phyloP scores from a whole-genome alignment of 352 stramenopile species.

The Phytophthora quininea region DNA sequence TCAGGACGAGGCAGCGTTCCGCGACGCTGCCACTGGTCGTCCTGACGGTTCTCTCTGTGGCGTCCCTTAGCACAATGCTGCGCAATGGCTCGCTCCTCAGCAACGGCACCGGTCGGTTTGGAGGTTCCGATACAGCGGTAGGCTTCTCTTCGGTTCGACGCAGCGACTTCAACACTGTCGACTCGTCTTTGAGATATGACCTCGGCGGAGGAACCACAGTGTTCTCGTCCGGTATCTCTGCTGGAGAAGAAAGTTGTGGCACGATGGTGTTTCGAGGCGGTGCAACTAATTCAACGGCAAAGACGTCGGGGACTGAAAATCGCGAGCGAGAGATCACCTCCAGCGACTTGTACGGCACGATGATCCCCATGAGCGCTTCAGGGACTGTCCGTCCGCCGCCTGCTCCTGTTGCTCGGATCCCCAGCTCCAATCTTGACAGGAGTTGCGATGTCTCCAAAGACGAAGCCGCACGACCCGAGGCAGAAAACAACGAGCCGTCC shows the following conservation, averaged over 20 bases:
- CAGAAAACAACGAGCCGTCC: slow-evolving; percentile 52
- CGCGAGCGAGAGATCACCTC: slow-evolving; percentile 47
- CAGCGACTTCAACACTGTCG: slow-evolving; percentile 20
- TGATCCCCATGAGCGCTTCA: slow-evolving; percentile 37
- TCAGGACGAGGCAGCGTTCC: slow-evolving; percentile 65
- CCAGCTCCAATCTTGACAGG: slow-evolving; percentile 21
- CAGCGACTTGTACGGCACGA: slow-evolving; percentile 66
- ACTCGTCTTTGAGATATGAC: slow-evolving; percentile 1
- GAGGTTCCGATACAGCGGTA: slow-evolving; percentile 34
- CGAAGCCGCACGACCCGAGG: slow-evolving; percentile 17
- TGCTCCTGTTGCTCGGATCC: slow-evolving; percentile 21
- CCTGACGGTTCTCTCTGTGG: slow-evolving; percentile 62
- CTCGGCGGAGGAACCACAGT: slow-evolving; percentile 29
- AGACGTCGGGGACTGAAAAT: slow-evolving; percentile 14
- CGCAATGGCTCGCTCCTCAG: slow-evolving; percentile 34
- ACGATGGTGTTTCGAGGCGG: slow-evolving; percentile 61
- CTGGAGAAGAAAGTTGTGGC: slow-evolving; percentile 29
- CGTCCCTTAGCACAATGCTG: slow-evolving; percentile 75
- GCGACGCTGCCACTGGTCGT: slow-evolving; percentile 53
- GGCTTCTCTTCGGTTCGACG: slow-evolving; percentile 35
- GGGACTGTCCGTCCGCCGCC: slow-evolving; percentile 24
- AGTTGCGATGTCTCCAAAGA: slow-evolving; percentile 20
- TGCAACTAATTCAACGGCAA: slow-evolving; percentile 15
- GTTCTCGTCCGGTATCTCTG: slow-evolving; percentile 17
- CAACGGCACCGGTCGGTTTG: slow-evolving; percentile 20